Evolutionary conservation across 495 filamentous ascomycete species (phyloP).

Genomic region (Aspergillus bridgeri): DNA sequence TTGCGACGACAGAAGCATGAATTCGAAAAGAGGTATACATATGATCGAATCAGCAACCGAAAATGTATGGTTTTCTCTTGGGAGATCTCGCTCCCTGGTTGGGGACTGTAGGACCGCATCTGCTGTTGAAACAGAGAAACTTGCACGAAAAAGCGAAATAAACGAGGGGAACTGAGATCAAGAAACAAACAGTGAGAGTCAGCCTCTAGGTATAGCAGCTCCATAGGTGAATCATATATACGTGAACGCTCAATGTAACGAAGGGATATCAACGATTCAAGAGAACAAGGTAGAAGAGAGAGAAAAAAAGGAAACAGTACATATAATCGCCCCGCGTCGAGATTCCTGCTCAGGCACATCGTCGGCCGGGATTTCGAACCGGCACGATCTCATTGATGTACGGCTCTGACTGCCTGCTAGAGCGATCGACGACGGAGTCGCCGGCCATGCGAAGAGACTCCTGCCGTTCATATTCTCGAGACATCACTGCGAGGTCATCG

Average conservation of each 20-base stretch:
- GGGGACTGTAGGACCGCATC: neutral
- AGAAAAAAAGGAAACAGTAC: neutral
- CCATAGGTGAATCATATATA: neutral
- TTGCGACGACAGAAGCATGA: neutral
- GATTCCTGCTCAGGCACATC: slow-evolving; percentile 30
- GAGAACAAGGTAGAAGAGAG: neutral
- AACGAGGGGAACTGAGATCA: neutral
- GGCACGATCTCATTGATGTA: slow-evolving; percentile 52
- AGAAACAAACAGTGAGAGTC: neutral
- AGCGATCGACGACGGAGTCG: slow-evolving; percentile 20
- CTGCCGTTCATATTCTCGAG: slow-evolving; percentile 50
- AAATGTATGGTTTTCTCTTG: neutral
- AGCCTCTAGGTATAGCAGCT: neutral
- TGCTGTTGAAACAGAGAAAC: neutral
- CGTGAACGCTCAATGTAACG: neutral
- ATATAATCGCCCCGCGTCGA: slow-evolving; percentile 25
- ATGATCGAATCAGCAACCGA: neutral
- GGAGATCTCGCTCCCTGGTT: neutral
- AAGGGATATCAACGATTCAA: neutral
- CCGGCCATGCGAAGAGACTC: slow-evolving; percentile 48
- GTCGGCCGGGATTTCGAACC: slow-evolving; percentile 33
- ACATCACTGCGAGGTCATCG: slow-evolving; percentile 50
- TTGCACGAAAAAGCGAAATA: neutral
- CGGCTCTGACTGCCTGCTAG: slow-evolving; percentile 30
- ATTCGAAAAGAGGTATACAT: neutral